Evolutionary conservation across 1,139 yeast species (phyloP).

Genomic region (Hansenula anomala): DNA sequence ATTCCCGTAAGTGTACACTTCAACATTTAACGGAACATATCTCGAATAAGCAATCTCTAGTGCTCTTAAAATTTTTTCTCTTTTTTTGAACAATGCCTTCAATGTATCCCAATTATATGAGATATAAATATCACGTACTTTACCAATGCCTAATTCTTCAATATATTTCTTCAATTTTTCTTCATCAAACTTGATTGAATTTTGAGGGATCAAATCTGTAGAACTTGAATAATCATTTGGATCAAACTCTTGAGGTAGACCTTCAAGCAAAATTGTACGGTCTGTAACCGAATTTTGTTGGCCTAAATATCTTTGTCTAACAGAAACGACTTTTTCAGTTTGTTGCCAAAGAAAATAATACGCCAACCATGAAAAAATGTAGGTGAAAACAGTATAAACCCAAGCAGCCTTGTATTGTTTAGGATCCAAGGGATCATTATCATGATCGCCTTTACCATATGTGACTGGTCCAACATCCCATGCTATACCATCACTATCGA

Average conservation of each 20-base stretch:
- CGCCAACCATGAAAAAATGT: conserved; percentile 71
- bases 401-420: conserved; percentile 42
- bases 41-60: conserved; percentile 45
- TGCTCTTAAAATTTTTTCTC: conserved; percentile 30
- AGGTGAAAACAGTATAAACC: conserved; percentile 86
- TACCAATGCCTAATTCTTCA: conserved; percentile 59
- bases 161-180: conserved; percentile 46
- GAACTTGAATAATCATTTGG: conserved; percentile 32
- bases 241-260: conserved; percentile 65
- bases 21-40: conserved; percentile 41
- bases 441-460: neutral
- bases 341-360: conserved; percentile 58
- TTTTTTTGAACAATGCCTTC: conserved; percentile 34
- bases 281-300: conserved; percentile 89
- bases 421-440: conserved; percentile 9
- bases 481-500: conserved; percentile 27
- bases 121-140: conserved; percentile 48
- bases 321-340: conserved; percentile 65
- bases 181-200: conserved; percentile 24
- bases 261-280: conserved; percentile 73
- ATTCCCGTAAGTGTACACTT: conserved; percentile 25
- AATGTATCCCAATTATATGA: conserved; percentile 53
- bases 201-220: conserved; percentile 7
- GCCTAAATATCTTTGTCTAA: conserved; percentile 81
- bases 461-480: conserved; percentile 13